Conservation (phyloP, 164 flowering plant genomes). For the Vitis rupestris region DNA sequence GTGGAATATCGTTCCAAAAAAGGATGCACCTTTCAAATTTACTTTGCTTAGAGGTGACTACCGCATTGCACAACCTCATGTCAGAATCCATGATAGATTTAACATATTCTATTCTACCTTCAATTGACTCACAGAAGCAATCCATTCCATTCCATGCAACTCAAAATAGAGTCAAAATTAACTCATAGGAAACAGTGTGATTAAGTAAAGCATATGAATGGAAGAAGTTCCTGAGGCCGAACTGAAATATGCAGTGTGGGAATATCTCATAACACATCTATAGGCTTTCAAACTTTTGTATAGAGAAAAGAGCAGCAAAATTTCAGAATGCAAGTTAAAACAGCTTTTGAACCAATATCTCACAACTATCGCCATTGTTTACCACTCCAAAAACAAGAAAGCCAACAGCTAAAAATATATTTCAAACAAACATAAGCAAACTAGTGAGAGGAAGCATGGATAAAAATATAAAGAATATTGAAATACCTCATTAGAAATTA, state of each 20-base stretch:
- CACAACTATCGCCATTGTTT: not conserved
- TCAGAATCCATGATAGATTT: not conserved
- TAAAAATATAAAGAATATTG: conserved; percentile 5
- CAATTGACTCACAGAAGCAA: not conserved
- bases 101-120: not conserved
- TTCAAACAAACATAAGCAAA: not conserved
- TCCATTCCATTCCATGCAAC: not conserved
- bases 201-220: no score
- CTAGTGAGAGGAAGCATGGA: not conserved
- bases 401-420: not conserved
- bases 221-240: no score
- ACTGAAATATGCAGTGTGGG: no score
- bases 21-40: not conserved
- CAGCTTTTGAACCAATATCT: no score
- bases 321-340: no score
- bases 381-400: not conserved
- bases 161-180: no score
- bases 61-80: not conserved
- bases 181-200: no score
- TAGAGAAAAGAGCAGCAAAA: no score
- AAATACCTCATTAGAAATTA: conserved; percentile 40
- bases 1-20: not conserved
- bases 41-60: not conserved
- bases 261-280: no score
- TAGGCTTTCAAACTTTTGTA: no score